Evolutionary conservation across 306 rosid genomes (phyloP), one percentile per base, ranked within the genome.

Genomic region (Inga leiocalycina): DNA sequence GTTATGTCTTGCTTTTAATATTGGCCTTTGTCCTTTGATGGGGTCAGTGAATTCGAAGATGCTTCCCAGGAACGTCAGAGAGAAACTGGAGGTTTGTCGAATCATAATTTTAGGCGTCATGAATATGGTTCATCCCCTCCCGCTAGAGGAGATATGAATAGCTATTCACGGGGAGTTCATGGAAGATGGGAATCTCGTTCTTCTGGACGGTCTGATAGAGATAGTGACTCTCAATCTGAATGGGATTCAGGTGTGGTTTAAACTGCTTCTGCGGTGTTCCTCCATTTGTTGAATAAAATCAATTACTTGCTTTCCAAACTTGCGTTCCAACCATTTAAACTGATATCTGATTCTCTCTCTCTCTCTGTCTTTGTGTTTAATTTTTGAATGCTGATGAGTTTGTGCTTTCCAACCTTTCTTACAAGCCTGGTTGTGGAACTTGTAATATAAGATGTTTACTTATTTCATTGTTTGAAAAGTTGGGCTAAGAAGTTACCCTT

Each of bases 141-240:
- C 78, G 88, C 87, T 66, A 89, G 87, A 84, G 97, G 93, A 59
- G 99, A 93, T 71, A 59, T 49, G 15, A 85, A 70, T 84, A 85
- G 88, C 84, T 83, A 85, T 91, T 87, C 94, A 5, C 86, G 97
- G 57, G 93, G 94, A 62, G 77, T 43, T 56, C 97, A 85, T 71
- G 99, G 97, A 88, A 97, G 87, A 85, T 92, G 97, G 98, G 98
- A 92, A 54, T 69, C 91, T 87, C 97, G 91, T 75, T 84, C 98
- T 77, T 89, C 97, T 69, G 97, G 90, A 80, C 87, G 89, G 79
- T 85, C 92, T 45, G 99, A 93, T 78, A 91, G 45, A 86, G 98
- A 97, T 67, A 88, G 87, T 77, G 99, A 97, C 81, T 92, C 92
- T 8, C 98, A 89, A 73, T 88, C 95, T 57, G 98, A 94, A 48